Percentiles rank a stretch among this genome's conserved stretches.
These are phyloP conservation scores for Priceomyces carsonii DNA, from an alignment of 805 yeast species.

Conservation along the genomic window DNA sequence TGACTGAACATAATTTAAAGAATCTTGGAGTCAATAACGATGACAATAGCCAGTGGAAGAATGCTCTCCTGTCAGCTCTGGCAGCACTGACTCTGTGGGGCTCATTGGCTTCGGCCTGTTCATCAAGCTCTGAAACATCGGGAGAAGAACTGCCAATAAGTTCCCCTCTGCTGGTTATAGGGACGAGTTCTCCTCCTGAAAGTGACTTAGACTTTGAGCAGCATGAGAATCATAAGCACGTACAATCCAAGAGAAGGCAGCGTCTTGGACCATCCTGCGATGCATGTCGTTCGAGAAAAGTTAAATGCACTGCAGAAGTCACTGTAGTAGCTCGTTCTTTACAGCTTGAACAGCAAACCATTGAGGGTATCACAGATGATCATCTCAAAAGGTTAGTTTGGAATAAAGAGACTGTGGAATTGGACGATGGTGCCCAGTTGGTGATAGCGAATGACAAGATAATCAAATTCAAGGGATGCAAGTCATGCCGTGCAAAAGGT, in stretches of 20 bases:
- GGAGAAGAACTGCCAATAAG: conserved; percentile 1
- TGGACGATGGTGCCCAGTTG: conserved; percentile 11
- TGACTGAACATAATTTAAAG: conserved; percentile 9
- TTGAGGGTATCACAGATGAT: conserved; percentile 4
- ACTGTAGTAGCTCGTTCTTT: conserved; percentile 26
- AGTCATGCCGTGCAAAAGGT: conserved; percentile 51
- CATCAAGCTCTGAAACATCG: conserved; percentile 4
- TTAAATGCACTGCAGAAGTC: conserved; percentile 72
- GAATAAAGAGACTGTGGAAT: conserved; percentile 4
- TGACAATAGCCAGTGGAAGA: conserved; percentile 1
- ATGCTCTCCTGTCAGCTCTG: conserved; percentile 3
- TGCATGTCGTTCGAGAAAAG: conserved; percentile 65
- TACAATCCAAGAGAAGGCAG: conserved; percentile 50
- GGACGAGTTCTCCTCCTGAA: conserved; percentile 1
- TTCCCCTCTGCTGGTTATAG: conserved; percentile 3
- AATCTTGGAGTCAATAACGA: conserved; percentile 3
- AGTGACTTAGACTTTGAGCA: background rate
- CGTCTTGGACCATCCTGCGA: conserved; percentile 78
- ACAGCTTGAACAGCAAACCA: background rate
- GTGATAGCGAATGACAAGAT: conserved; percentile 28
- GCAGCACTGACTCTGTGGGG: conserved; percentile 7
- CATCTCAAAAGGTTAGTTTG: conserved; percentile 8
- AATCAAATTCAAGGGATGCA: conserved; percentile 55
- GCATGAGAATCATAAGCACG: background rate
- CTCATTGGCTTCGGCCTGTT: conserved; percentile 10